Evolutionary conservation across 2,329 filamentous ascomycete species (phyloP), one percentile per base, ranked within the genome.

Genomic region (Aspergillus sp.): DNA sequence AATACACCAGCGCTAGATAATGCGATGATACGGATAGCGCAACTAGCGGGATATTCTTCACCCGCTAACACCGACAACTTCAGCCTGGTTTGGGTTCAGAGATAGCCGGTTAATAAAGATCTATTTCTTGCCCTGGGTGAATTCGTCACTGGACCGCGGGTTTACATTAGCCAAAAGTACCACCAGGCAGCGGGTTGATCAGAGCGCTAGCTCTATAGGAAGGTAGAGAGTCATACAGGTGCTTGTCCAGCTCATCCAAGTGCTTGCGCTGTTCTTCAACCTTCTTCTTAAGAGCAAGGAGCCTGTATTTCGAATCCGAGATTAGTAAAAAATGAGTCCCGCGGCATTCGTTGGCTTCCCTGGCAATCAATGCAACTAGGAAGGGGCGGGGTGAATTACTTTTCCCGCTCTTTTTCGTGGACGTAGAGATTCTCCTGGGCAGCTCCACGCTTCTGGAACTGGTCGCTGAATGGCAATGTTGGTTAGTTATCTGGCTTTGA

Each of bases 381-480:
- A 9, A 13, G 17, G 17, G n/a, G 15, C 5, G n/a, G 33, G 13
- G 4, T 9, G 30, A 69, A 73, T 51, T 71, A 80, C 91, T 96
- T 97, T 81, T 93, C 87, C 80, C 87, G 86, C 85, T 98, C 95
- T 73, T 92, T 90, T 80, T 89, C 82, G 70, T 86, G 86, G 79
- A 99, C 92, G 79, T 89, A 90, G 68, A 86, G 85, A 75, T 92
- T 88, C 81, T 98, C 95, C 73, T 81, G 83, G 66, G 93, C 93
- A 74, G 88, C 85, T 80, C 99, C 95, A 69, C 95, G 91, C 80
- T 89, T 89, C 80, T 88, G 91, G 85, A 97, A 99, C 57, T 91
- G 86, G 74, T 99, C 93, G 68, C 93, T 96, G 65, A 13, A 15
- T 24, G 41, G 47, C 40, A 9, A 33, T 42, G 24, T 27, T 8